phyloP scores from a whole-genome alignment of 2,329 filamentous ascomycete genomes.

The Pseudogymnoascus sp. region DNA sequence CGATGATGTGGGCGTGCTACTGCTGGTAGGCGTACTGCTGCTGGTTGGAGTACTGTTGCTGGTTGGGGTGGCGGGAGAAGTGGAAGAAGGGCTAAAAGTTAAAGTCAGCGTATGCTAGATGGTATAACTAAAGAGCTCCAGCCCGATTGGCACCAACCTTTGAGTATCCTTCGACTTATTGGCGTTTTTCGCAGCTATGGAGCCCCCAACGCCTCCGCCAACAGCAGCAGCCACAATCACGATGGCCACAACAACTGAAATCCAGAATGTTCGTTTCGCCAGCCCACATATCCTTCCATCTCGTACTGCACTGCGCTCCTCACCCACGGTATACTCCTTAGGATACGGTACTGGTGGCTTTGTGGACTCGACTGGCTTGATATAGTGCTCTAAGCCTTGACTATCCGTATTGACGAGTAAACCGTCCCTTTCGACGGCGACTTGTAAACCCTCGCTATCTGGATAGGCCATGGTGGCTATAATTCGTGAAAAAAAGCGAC shows the following conservation, averaged over 20 bases:
- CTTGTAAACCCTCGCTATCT: neutral
- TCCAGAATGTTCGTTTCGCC: conserved; percentile 13
- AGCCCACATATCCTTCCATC: conserved; percentile 14
- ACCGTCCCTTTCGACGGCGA: neutral
- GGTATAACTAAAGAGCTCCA: neutral
- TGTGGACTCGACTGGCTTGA: neutral
- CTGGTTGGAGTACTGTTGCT: neutral
- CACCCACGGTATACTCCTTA: neutral
- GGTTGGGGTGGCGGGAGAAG: neutral
- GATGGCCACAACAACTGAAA: neutral
- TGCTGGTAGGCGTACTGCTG: neutral
- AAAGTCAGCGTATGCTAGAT: neutral
- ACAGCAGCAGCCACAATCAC: conserved; percentile 15
- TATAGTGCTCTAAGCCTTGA: neutral
- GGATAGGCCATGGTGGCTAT: neutral
- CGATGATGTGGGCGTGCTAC: neutral
- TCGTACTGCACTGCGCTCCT: neutral
- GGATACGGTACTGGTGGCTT: neutral
- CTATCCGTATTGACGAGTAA: neutral
- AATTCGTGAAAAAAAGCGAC: neutral
- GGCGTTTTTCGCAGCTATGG: neutral
- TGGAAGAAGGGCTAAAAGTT: neutral
- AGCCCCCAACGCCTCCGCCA: conserved; percentile 16
- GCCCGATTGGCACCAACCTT: neutral
- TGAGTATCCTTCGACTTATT: conserved; percentile 2